Evolutionary conservation across 2,329 filamentous ascomycete species (phyloP).

Genomic region (Fusarium veterinarium): DNA sequence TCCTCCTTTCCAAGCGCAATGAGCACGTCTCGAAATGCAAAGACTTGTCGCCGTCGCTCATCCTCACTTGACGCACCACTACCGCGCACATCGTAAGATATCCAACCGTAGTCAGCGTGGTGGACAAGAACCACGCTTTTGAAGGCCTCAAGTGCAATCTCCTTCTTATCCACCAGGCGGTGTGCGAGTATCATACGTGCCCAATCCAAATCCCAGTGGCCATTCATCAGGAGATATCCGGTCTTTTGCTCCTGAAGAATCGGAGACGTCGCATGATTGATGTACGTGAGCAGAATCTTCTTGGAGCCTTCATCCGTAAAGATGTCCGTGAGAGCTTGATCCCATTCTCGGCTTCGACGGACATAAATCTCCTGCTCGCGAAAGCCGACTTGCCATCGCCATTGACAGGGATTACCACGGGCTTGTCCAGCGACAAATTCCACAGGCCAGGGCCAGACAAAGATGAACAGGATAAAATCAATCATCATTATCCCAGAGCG

Average conservation of each 20-base stretch:
- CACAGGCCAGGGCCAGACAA: slow-evolving; percentile 79
- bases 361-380: slow-evolving; percentile 84
- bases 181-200: slow-evolving; percentile 81
- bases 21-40: slow-evolving; percentile 82
- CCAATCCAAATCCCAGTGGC: slow-evolving; percentile 90
- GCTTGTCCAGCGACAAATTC: slow-evolving; percentile 74
- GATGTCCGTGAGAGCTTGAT: slow-evolving; percentile 66
- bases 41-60: slow-evolving; percentile 76
- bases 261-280: slow-evolving; percentile 76
- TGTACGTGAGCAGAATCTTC: slow-evolving; percentile 69
- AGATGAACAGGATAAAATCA: slow-evolving; percentile 76
- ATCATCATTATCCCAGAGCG: slow-evolving; percentile 75
- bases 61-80: slow-evolving; percentile 66
- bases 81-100: slow-evolving; percentile 68
- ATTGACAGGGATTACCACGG: slow-evolving; percentile 72
- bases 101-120: slow-evolving; percentile 76
- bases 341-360: slow-evolving; percentile 80
- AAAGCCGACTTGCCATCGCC: slow-evolving; percentile 83
- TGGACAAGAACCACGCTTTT: slow-evolving; percentile 76
- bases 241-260: slow-evolving; percentile 80
- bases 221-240: slow-evolving; percentile 86
- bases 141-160: slow-evolving; percentile 73
- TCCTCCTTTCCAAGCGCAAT: slow-evolving; percentile 83
- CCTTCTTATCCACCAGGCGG: slow-evolving; percentile 72
- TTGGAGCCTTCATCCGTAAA: slow-evolving; percentile 62